phyloP scores from a whole-genome alignment of 176 grass and related monocot genomes.

The Paspalum notatum region DNA sequence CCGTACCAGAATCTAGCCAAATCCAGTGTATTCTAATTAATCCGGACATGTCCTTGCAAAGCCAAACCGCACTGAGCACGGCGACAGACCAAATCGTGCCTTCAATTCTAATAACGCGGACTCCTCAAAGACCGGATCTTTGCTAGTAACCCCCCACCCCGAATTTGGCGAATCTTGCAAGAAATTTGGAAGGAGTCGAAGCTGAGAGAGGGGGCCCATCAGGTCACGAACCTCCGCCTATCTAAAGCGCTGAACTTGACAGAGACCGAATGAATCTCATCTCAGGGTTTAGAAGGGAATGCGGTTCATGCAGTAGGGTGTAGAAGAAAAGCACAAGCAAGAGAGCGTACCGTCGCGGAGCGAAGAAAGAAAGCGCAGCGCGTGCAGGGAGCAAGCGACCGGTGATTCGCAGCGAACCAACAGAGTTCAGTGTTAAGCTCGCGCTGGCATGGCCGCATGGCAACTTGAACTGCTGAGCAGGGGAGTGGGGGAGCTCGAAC shows the following conservation, averaged over 20 bases:
- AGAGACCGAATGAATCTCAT: background rate
- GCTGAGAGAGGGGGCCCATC: background rate
- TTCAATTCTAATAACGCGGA: background rate
- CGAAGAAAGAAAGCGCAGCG: too few relatives aligned
- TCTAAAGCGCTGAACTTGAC: background rate
- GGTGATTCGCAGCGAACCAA: too few relatives aligned
- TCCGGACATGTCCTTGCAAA: background rate
- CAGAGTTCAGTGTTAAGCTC: too few relatives aligned
- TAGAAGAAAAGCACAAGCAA: too few relatives aligned
- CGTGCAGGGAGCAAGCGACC: too few relatives aligned
- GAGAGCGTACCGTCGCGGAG: too few relatives aligned
- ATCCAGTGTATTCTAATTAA: background rate
- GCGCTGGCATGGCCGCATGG: too few relatives aligned
- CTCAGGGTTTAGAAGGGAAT: background rate
- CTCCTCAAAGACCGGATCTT: slow-evolving; percentile 12
- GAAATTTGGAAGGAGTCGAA: background rate
- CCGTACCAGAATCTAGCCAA: background rate
- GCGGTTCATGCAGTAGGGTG: background rate
- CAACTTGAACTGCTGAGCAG: too few relatives aligned
- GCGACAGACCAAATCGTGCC: background rate
- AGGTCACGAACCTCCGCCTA: background rate
- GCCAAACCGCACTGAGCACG: background rate
- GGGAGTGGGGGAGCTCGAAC: too few relatives aligned
- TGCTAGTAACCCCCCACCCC: background rate
- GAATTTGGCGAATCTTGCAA: background rate